A percentile compares a stretch with the other conserved stretches of the same genome.
These are phyloP conservation scores for Zasmidium cellare DNA, from an alignment of 2,329 filamentous ascomycete species.

Conservation along the genomic window DNA sequence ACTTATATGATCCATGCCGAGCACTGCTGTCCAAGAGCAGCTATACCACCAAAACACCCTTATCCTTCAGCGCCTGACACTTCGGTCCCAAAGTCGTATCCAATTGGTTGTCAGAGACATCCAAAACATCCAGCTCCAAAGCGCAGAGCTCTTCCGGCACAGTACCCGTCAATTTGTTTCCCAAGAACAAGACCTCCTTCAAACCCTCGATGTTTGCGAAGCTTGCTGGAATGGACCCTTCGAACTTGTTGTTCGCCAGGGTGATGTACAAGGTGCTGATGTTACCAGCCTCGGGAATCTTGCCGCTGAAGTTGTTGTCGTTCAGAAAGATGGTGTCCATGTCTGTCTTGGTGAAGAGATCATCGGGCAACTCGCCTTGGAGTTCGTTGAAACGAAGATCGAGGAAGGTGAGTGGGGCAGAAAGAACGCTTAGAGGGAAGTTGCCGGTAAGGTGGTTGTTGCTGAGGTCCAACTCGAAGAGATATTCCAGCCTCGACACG, in stretches of 20 bases:
- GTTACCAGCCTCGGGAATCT: constrained; percentile 10
- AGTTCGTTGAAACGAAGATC: constrained; percentile 19
- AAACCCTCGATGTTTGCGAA: constrained; percentile 6
- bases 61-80: constrained; percentile 6
- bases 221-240: constrained; percentile 12
- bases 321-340: constrained; percentile 16
- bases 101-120: constrained; percentile 15
- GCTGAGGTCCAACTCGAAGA: constrained; percentile 17
- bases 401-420: constrained; percentile 9
- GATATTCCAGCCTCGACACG: constrained; percentile 8
- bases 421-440: constrained; percentile 11
- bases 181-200: constrained; percentile 11
- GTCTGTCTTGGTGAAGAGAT: constrained; percentile 12
- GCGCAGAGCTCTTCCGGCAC: constrained; percentile 17
- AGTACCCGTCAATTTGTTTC: constrained; percentile 14
- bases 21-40: too few relatives aligned
- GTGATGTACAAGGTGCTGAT: constrained; percentile 8
- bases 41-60: constrained; percentile 7
- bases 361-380: constrained; percentile 5
- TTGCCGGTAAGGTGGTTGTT: constrained; percentile 10
- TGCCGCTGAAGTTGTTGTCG: constrained; percentile 17
- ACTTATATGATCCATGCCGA: too few relatives aligned
- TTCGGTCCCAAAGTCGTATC: constrained; percentile 11
- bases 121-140: constrained; percentile 9
- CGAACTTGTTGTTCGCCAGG: constrained; percentile 15